Base-by-base conservation (phyloP, 208 protist genomes). In the Trichomonas vaginalis region DNA sequence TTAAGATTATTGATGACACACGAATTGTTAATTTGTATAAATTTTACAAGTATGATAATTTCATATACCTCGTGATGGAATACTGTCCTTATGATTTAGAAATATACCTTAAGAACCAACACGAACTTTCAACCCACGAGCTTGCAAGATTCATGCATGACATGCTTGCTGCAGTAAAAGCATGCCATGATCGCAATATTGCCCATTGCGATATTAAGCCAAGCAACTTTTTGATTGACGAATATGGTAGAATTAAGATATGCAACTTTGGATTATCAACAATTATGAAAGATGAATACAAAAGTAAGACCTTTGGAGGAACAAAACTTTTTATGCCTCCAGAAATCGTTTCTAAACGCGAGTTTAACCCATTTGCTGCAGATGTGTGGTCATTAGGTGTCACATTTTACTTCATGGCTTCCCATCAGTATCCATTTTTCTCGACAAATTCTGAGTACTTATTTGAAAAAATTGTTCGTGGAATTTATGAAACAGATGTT, bases 151-250 rank as follows among this genome's bases (percentile, higher is more conserved):
- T 42, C 15, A 15, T 35, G 6, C 27, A 83, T 42, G 35, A 97
- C 88, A 96, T 98, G 10, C 96, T 83, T 79, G 42, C 97, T n/a
- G 97, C 96, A 23, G 37, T 98, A 0, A 96, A 97, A 87, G 96
- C 97, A 46, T 70, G 97, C 6, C 97, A 98, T 95, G 97, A 97
- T 40, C 79, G 96, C 4, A 97, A 97, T 39, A 97, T 98, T 61
- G 92, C 97, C 6, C 97, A 98, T 95, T 92, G 97, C 35, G 97
- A 98, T 95, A 48, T 98, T 27, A 95, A 96, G 35, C 86, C 86
- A 35, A 15, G 23, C 1, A 92, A 92, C 51, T 92, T 92, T 47
- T 51, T 92, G 0, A 35, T 92, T 6, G 17, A 27, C 4, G n/a
- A 92, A 47, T 42, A 48, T 21, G 86, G 86, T 14, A 51, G 42